These are phyloP conservation scores for Juncus effusus DNA, from an alignment of 176 grass and related monocot genomes.

Conservation along the genomic window DNA sequence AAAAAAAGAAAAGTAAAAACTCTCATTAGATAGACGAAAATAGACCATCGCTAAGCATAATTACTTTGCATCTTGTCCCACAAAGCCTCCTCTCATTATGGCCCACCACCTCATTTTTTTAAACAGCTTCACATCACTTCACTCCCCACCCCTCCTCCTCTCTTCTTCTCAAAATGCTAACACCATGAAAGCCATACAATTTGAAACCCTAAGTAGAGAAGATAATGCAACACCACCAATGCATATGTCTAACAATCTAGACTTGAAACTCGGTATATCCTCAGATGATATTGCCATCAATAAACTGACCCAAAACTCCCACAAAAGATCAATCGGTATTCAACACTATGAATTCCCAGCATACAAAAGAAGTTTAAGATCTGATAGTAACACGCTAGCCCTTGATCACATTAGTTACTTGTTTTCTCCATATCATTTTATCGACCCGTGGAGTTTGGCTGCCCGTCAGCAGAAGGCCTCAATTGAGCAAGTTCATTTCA, in stretches of 20 bases:
- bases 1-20: too few relatives aligned
- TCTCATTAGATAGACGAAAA: too few relatives aligned
- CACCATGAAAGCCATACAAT: slow-evolving; percentile 52
- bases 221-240: slow-evolving; percentile 10
- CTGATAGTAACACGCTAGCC: background rate
- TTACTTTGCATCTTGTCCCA: slow-evolving; percentile 22
- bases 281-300: slow-evolving; percentile 8
- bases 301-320: background rate
- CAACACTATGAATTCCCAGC: background rate
- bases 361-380: slow-evolving; percentile 5
- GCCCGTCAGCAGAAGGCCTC: slow-evolving; percentile 88
- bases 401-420: slow-evolving; percentile 9
- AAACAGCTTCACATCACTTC: slow-evolving; percentile 14
- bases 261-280: slow-evolving; percentile 79
- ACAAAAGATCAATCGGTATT: slow-evolving; percentile 9
- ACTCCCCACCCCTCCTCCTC: slow-evolving; percentile 17
- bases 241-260: slow-evolving; percentile 32
- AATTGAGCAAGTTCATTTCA: slow-evolving; percentile 47
- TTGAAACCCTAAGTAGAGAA: slow-evolving; percentile 37
- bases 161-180: slow-evolving; percentile 9
- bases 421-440: slow-evolving; percentile 54
- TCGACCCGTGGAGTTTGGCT: slow-evolving; percentile 89
- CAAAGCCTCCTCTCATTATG: slow-evolving; percentile 41
- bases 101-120: slow-evolving; percentile 33
- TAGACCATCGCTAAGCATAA: background rate